phyloP scores from a whole-genome alignment of 495 filamentous ascomycete species.

The Talaromyces thailandensis region DNA sequence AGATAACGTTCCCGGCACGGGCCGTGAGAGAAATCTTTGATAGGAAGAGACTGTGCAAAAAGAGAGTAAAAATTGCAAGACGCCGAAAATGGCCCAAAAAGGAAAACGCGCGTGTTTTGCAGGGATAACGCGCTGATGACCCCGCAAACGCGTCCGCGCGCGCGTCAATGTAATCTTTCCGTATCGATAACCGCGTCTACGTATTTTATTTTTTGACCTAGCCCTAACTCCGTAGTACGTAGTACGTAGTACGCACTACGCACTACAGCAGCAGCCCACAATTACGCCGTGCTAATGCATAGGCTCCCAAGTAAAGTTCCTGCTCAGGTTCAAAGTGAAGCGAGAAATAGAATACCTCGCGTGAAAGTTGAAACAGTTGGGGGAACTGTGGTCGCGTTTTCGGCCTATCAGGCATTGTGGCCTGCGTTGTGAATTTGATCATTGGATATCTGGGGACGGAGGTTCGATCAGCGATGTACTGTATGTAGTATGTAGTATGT shows the following conservation, averaged over 20 bases:
- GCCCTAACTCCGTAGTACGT: background rate
- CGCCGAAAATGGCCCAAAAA: background rate
- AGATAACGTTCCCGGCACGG: background rate
- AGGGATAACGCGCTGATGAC: constrained; percentile 4
- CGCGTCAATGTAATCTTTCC: constrained; percentile 5
- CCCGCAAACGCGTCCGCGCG: constrained; percentile 7
- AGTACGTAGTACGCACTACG: background rate
- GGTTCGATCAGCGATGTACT: background rate
- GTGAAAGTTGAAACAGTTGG: background rate
- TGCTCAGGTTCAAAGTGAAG: background rate
- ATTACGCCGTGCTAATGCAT: background rate
- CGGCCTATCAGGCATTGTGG: background rate
- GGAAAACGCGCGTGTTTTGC: constrained; percentile 1
- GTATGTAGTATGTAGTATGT: too few species aligned
- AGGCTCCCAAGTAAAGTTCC: background rate
- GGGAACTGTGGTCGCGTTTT: background rate
- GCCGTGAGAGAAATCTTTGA: background rate
- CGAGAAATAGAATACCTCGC: background rate
- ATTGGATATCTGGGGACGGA: background rate
- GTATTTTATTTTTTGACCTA: background rate
- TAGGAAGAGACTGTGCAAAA: background rate
- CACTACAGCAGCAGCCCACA: too few species aligned
- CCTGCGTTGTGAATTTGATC: background rate
- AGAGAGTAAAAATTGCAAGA: background rate
- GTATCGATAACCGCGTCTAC: constrained; percentile 5